Base-by-base conservation (phyloP, 345 rosid species). In the Eucalyptus shirleyi region DNA sequence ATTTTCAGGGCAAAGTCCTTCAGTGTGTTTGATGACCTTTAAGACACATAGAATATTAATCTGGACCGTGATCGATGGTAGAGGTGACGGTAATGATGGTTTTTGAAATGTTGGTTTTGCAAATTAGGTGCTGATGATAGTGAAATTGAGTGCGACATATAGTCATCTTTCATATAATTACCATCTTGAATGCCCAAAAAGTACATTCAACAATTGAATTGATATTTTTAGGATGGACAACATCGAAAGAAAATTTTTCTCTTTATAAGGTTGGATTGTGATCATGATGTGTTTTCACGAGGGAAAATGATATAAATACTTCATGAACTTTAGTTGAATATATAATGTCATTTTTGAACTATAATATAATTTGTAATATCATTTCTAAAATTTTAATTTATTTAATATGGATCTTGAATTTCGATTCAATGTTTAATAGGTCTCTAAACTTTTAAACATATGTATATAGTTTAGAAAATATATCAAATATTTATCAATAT, bases 281-380 rank as follows among this genome's bases (percentile, higher is more conserved):
- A 69, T 17, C 13, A 18, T 10, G 80, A 1, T 6, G 0, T 56
- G 62, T 56, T 56, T 56, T 56, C 62, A 23, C 6, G 5, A 10
- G 62, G 12, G 5, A 56, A 56, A 56, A 56, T 56, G 30, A 56
- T 5, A 56, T 10, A 56, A 56, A 56, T 23, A 56, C 1, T 56
- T 24, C 12, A 23, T 56, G 6, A 56, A 56, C 3, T 56, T 56
- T 23, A 56, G 6, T 24, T 24, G 1, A 56, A 56, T 10, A 5
- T 56, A 2, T 4, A 24, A 56, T 56, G 6, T 56, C 1, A 4
- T 24, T 3, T 24, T 56, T 56, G 28, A 10, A 56, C 1, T 56
- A 0, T 9, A 10, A 56, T 23, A 2, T 9, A 56, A 56, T 24
- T 0, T 9, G 1, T 9, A 24, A 23, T 11, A 6, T 56, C 0